Percentiles rank a stretch among this genome's conserved stretches.
Evolutionary conservation across 1,139 yeast species (phyloP).

Genomic region (Scheffersomyces titani): DNA sequence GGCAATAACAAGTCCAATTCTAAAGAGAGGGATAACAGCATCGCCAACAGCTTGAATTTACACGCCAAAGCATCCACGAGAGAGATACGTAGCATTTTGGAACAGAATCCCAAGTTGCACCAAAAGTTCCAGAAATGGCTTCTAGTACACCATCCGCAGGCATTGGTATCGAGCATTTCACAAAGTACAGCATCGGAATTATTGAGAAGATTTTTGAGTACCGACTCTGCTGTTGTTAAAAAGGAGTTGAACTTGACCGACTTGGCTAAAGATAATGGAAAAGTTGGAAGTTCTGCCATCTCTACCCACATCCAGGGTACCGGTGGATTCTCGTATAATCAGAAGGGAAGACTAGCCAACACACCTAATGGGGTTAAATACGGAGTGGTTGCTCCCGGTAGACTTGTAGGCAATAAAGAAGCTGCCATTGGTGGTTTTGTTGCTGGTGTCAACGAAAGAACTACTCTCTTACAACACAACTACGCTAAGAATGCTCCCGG

Average conservation of each 20-base stretch:
- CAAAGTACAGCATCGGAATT: slow-evolving; percentile 20
- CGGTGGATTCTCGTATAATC: slow-evolving; percentile 72
- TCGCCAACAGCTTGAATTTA: slow-evolving; percentile 37
- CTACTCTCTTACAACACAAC: slow-evolving; percentile 41
- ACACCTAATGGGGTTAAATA: slow-evolving; percentile 73
- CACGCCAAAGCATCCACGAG: slow-evolving; percentile 23
- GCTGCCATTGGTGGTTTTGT: slow-evolving; percentile 82
- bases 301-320: slow-evolving; percentile 52
- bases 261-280: slow-evolving; percentile 19
- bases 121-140: slow-evolving; percentile 36
- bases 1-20: slow-evolving; percentile 12
- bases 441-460: slow-evolving; percentile 41
- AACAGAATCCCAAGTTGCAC: slow-evolving; percentile 35
- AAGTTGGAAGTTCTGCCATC: slow-evolving; percentile 10
- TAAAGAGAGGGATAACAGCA: slow-evolving; percentile 20
- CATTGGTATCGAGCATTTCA: slow-evolving; percentile 20
- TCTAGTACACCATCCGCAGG: slow-evolving; percentile 36
- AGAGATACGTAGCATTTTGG: slow-evolving; percentile 30
- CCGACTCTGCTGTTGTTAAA: slow-evolving; percentile 19
- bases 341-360: slow-evolving; percentile 70
- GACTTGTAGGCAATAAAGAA: slow-evolving; percentile 55
- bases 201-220: slow-evolving; percentile 30
- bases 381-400: slow-evolving; percentile 67
- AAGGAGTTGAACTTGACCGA: slow-evolving; percentile 22
- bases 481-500: slow-evolving; percentile 45